These are phyloP conservation scores for Gentiana straminea DNA, from an alignment of 257 asterid species.

Conservation along the genomic window DNA sequence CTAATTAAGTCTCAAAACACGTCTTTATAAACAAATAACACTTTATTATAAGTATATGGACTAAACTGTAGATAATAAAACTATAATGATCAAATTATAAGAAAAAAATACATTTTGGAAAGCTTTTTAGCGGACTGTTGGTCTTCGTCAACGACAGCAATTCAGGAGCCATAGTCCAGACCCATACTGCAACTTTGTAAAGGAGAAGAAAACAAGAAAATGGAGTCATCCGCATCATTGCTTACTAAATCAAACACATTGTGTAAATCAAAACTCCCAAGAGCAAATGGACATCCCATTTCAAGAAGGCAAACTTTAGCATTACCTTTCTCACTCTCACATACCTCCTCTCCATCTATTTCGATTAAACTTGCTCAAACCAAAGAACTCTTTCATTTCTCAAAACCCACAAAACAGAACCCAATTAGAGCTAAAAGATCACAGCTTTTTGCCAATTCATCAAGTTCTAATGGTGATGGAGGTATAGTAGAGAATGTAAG, in stretches of 20 bases:
- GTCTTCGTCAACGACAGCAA: no score
- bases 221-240: conserved; percentile 15
- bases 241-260: conserved; percentile 2
- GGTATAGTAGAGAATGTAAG: not conserved
- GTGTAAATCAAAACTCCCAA: not conserved
- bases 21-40: no score
- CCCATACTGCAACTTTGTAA: no score
- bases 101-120: no score
- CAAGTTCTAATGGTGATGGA: conserved; percentile 23
- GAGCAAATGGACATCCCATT: not conserved
- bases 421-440: conserved; percentile 15
- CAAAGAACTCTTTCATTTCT: conserved; percentile 1
- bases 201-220: not conserved
- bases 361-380: conserved; percentile 3
- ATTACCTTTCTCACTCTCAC: not conserved
- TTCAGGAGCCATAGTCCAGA: no score
- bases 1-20: no score
- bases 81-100: no score
- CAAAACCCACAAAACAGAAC: conserved; percentile 15
- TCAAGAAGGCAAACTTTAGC: conserved; percentile 9
- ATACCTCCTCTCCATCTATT: conserved; percentile 4
- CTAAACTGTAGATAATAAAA: no score
- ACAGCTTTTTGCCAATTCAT: conserved; percentile 37
- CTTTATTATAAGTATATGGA: no score
- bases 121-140: no score